Evolutionary conservation across 768 basidiomycete species (phyloP).

Genomic region (Hortiboletus campestris): DNA sequence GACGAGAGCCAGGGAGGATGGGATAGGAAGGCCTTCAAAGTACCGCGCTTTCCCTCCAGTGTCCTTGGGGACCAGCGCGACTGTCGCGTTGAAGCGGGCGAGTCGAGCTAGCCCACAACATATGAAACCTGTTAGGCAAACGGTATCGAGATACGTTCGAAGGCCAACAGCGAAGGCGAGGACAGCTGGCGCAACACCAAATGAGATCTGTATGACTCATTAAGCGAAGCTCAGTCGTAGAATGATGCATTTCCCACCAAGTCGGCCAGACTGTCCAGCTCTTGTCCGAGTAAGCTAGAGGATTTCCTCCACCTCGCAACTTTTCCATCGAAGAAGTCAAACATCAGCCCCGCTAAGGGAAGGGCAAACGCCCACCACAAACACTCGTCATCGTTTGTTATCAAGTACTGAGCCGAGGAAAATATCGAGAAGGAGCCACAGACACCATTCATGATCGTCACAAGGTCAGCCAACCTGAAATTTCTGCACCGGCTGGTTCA

Average conservation of each 20-base stretch:
- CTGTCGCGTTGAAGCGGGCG: conserved; percentile 98
- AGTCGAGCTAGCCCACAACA: conserved; percentile 96
- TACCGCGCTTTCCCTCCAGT: conserved; percentile 83
- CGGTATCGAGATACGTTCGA: conserved; percentile 86
- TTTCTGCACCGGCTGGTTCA: conserved; percentile 54
- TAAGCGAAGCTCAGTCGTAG: conserved; percentile 2
- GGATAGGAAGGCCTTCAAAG: conserved; percentile 98
- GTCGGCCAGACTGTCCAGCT: conserved; percentile 95
- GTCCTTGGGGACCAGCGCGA: conserved; percentile 90
- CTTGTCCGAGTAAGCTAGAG: conserved; percentile 93
- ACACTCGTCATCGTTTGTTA: conserved; percentile 73
- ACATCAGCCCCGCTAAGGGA: conserved; percentile 92
- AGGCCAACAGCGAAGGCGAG: conserved; percentile 89
- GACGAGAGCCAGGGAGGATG: conserved; percentile 82
- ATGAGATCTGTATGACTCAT: conserved; percentile 70
- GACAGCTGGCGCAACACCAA: conserved; percentile 96
- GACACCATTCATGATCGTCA: conserved; percentile 98
- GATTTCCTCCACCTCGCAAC: conserved; percentile 97
- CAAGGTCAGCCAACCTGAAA: conserved; percentile 95
- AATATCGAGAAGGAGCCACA: conserved; percentile 97
- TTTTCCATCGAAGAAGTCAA: conserved; percentile 97
- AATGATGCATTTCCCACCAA: conserved; percentile 47
- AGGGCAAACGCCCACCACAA: conserved; percentile 85
- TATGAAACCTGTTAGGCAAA: conserved; percentile 85
- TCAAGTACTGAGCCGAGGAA: conserved; percentile 85